Evolutionary conservation across 169 alveolate species (phyloP), one percentile per base, ranked within the genome.

Genomic region (Plasmodium reichenowi): DNA sequence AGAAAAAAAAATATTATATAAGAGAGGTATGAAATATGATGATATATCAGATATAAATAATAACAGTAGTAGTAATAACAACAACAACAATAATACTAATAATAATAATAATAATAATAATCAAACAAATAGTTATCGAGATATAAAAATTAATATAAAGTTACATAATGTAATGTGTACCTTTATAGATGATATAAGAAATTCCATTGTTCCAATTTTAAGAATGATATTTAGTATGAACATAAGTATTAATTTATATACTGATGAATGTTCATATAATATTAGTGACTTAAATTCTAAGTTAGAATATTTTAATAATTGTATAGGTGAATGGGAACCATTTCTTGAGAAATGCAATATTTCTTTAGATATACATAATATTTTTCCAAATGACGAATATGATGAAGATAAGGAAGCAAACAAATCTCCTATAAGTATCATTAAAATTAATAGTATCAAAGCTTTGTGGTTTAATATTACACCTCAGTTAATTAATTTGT

Each of bases 241-340:
- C 38, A 43, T 86, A 32, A 60, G 67, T 29, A 26, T 86, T 50
- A 71, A 48, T 86, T 86, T 72, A 71, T 59, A 64, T 56, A 59
- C 86, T 32, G 72, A 72, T 78, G 76, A 63, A 72, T 71, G 80
- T 54, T 71, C 93, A 17, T 66, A 75, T 73, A 72, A 48, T 70
- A 54, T 78, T 47, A 78, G 60, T 50, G 80, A 83, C 22, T 92
- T 93, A 63, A 76, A 90, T 24, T 80, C 94, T 17, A 78, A 93
- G 38, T 66, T 94, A 32, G 95, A 93, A 47, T 94, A 94, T 83
- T 92, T 93, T 88, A 94, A 94, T 80, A 91, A 94, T n/a, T 74
- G 88, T 29, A 90, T 94, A 15, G 96, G 96, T 58, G 96, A 94
- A 54, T 94, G 96, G 96, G 96, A 94, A 76, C 96, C 96, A 48